These are phyloP conservation scores for Cyclotella sp. DNA, from an alignment of 108 stramenopile species.

Conservation along the genomic window DNA sequence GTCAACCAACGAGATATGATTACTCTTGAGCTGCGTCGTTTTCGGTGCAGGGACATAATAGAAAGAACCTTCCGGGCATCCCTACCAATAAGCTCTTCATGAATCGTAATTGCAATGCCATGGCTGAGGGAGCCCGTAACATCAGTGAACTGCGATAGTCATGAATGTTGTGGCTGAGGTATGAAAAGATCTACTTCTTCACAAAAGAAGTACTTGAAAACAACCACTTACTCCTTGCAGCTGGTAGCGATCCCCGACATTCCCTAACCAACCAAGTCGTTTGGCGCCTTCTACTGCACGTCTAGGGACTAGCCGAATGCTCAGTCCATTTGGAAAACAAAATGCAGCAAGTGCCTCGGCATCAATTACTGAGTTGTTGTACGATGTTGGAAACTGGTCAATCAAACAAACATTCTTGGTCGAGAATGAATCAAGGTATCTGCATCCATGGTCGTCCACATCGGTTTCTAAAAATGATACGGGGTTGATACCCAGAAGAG, in stretches of 20 bases:
- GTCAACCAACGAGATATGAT: conserved; percentile 46
- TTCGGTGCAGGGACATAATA: conserved; percentile 27
- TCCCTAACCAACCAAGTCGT: conserved; percentile 54
- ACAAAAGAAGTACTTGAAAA: background rate
- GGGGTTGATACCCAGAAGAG: conserved; percentile 34
- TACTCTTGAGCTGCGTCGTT: conserved; percentile 35
- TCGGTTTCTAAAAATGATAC: conserved; percentile 36
- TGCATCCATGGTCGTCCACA: conserved; percentile 29
- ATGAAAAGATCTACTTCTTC: background rate
- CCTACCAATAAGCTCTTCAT: conserved; percentile 37
- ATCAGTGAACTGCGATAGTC: conserved; percentile 47
- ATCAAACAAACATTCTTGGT: conserved; percentile 45
- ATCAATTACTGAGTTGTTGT: conserved; percentile 49
- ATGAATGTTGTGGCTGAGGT: background rate
- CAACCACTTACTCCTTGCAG: conserved; percentile 50
- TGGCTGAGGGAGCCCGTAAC: conserved; percentile 54
- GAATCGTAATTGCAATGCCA: conserved; percentile 51
- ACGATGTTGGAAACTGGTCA: conserved; percentile 42
- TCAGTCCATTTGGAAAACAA: conserved; percentile 60
- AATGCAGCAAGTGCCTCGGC: conserved; percentile 56
- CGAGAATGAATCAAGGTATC: conserved; percentile 50
- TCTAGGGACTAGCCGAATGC: conserved; percentile 47
- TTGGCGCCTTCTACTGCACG: conserved; percentile 53
- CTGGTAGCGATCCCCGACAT: conserved; percentile 46
- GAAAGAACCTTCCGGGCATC: conserved; percentile 24